Base-by-base conservation (phyloP, 108 stramenopile species). In the Skeletonema tropicum region DNA sequence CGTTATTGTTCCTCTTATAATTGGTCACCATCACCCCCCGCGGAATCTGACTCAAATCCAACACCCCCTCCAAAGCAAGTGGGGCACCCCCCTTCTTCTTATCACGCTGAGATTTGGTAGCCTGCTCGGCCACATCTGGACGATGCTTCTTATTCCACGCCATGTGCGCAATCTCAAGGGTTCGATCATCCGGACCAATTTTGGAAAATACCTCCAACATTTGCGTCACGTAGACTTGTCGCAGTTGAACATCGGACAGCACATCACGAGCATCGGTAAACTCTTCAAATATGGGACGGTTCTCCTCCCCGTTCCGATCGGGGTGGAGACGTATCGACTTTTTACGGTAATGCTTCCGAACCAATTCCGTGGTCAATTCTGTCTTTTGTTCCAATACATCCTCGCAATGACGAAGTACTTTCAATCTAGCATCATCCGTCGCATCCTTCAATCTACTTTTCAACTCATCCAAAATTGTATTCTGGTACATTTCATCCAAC, bases 221-320 rank as follows among this genome's bases (percentile, higher is more conserved):
- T 49, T 79, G 57, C 3, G 41, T 17, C 5, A 83, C n/a, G 46
- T 83, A 79, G 11, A 14, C 25, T 52, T 32, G 66, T 9, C 82
- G 63, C 26, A 76, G 21, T 23, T 8, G 23, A 6, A 11, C 55
- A 30, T 83, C 30, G 17, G 66, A 60, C 21, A 83, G 59, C 3
- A 76, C 58, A 38, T 74, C 64, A 32, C 76, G 49, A 12, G 82
- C 82, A 12, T 79, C 64, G 2, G 82, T 79, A 49, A 83, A 79
- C 30, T 57, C 60, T 42, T 79, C 77, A 64, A 83, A 83, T 45
- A 39, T 26, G 13, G 57, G 73, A 23, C 82, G 64, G 35, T 38
- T 57, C 7, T 68, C 82, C 60, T 82, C 80, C 23, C 80, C 80
- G 25, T 71, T 74, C 38, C 77, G 60, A 69, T 83, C 82, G 35